These are phyloP conservation scores for Boletus subcaerulescens DNA, from an alignment of 768 basidiomycete genomes.

Conservation along the genomic window DNA sequence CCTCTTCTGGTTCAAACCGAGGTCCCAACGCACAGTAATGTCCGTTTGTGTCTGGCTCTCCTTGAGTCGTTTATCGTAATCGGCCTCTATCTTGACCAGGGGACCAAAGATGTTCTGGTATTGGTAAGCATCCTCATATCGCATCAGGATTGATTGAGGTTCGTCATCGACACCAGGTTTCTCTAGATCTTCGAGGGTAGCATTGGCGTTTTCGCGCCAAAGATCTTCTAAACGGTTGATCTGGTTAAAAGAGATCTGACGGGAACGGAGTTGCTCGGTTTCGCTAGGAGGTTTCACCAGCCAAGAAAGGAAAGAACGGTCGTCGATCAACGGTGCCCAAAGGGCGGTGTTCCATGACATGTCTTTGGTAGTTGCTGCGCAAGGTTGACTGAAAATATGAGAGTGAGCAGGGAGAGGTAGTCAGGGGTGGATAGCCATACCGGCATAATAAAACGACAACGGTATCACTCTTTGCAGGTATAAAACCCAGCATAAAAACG, in stretches of 20 bases:
- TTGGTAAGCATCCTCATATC: constrained; percentile 98
- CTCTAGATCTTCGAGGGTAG: constrained; percentile 94
- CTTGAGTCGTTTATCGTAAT: constrained; percentile 97
- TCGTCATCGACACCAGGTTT: constrained; percentile 98
- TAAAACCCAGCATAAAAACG: constrained; percentile 99
- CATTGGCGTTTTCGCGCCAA: constrained; percentile 95
- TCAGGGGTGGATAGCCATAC: constrained; percentile 41
- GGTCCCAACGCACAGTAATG: constrained; percentile 94
- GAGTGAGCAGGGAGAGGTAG: neutral
- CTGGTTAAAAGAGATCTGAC: constrained; percentile 95
- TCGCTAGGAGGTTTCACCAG: constrained; percentile 96
- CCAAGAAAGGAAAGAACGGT: constrained; percentile 99
- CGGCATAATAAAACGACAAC: constrained; percentile 97
- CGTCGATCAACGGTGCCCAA: constrained; percentile 98
- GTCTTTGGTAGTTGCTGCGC: constrained; percentile 94
- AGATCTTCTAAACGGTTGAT: constrained; percentile 97
- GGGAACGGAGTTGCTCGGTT: constrained; percentile 91
- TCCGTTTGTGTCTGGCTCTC: constrained; percentile 99
- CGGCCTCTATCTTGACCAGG: constrained; percentile 98
- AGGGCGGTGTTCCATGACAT: constrained; percentile 98
- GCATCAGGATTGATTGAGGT: constrained; percentile 84
- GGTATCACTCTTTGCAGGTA: constrained; percentile 98
- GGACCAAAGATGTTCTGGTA: constrained; percentile 99
- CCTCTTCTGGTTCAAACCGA: constrained; percentile 97
- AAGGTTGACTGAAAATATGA: constrained; percentile 73